A percentile compares a stretch with the other conserved stretches of the same genome.
Conservation (phyloP, 352 stramenopile genomes). For the Globisporangium middletonii region DNA sequence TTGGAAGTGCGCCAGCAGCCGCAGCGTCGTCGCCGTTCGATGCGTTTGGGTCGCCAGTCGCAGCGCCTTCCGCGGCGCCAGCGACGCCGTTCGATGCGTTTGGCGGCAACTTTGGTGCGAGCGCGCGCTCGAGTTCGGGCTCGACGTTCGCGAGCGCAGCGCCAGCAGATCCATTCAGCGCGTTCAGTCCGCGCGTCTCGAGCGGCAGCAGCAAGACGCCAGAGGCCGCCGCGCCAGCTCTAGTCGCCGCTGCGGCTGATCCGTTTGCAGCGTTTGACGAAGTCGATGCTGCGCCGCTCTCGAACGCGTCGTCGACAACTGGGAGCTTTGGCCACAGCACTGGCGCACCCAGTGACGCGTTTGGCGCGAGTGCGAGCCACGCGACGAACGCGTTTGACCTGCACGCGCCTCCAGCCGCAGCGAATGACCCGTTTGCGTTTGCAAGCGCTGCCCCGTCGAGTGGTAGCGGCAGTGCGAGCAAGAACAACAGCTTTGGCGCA, state of each 20-base stretch:
- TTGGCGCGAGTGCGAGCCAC: slow-evolving; percentile 4
- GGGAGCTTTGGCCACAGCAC: slow-evolving; percentile 14
- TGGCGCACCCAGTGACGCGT: slow-evolving; percentile 2
- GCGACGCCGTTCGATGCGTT: slow-evolving; percentile 27
- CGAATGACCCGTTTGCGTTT: slow-evolving; percentile 49
- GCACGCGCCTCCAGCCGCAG: background rate
- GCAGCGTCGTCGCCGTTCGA: slow-evolving; percentile 14
- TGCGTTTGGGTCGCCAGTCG: slow-evolving; percentile 19
- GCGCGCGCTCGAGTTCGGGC: slow-evolving; percentile 24
- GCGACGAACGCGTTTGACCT: slow-evolving; percentile 1
- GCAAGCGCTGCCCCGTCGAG: slow-evolving; percentile 8
- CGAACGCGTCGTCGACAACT: background rate
- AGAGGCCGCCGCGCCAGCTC: slow-evolving; percentile 8
- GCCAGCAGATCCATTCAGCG: slow-evolving; percentile 15
- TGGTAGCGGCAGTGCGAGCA: slow-evolving; percentile 6
- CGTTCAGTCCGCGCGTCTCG: slow-evolving; percentile 17
- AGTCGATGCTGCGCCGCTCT: slow-evolving; percentile 20
- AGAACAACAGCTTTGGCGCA: slow-evolving; percentile 12
- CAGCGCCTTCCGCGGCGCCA: slow-evolving; percentile 6
- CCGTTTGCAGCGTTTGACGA: slow-evolving; percentile 66
- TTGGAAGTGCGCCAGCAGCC: slow-evolving; percentile 15
- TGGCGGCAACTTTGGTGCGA: slow-evolving; percentile 27
- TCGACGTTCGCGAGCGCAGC: background rate
- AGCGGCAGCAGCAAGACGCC: slow-evolving; percentile 10
- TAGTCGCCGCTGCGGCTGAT: slow-evolving; percentile 18